Conservation (phyloP, 805 yeast genomes). For the Diddensiella santjacobensis region DNA sequence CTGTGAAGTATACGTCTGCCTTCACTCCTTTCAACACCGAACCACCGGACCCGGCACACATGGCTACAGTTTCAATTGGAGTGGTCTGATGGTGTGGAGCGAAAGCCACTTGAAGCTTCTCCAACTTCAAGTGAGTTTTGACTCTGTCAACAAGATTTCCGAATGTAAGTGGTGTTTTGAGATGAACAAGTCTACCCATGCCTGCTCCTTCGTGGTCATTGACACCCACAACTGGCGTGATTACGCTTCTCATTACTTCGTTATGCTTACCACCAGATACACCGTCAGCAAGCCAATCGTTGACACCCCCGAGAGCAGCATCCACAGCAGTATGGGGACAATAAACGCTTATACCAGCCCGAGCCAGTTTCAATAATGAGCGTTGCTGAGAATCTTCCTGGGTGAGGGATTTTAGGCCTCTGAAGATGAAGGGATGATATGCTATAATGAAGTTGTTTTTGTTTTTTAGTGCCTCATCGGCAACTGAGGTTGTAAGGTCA, state of each 20-base stretch:
- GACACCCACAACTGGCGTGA: constrained; percentile 41
- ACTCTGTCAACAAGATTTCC: constrained; percentile 45
- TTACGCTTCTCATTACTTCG: constrained; percentile 33
- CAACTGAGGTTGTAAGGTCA: constrained; percentile 80
- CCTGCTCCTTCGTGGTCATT: constrained; percentile 54
- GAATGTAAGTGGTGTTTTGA: constrained; percentile 44
- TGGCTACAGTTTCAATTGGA: constrained; percentile 51
- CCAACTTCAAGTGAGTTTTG: constrained; percentile 51
- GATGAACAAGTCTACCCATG: constrained; percentile 68
- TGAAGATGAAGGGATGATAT: constrained; percentile 88
- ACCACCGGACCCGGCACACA: constrained; percentile 96
- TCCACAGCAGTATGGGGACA: constrained; percentile 96
- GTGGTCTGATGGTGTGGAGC: constrained; percentile 29
- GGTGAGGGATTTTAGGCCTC: constrained; percentile 74
- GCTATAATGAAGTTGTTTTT: constrained; percentile 65
- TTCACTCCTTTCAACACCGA: constrained; percentile 54
- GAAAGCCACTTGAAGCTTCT: constrained; percentile 60
- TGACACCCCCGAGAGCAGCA: constrained; percentile 89
- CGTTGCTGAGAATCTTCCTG: constrained; percentile 75
- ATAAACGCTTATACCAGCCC: constrained; percentile 80
- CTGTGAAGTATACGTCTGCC: constrained; percentile 79
- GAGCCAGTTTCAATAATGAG: constrained; percentile 67
- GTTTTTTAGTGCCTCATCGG: constrained; percentile 70
- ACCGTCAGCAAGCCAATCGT: constrained; percentile 81
- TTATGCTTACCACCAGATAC: constrained; percentile 36